Conservation (phyloP, 768 basidiomycete genomes). For the Lentinus brumalis region DNA sequence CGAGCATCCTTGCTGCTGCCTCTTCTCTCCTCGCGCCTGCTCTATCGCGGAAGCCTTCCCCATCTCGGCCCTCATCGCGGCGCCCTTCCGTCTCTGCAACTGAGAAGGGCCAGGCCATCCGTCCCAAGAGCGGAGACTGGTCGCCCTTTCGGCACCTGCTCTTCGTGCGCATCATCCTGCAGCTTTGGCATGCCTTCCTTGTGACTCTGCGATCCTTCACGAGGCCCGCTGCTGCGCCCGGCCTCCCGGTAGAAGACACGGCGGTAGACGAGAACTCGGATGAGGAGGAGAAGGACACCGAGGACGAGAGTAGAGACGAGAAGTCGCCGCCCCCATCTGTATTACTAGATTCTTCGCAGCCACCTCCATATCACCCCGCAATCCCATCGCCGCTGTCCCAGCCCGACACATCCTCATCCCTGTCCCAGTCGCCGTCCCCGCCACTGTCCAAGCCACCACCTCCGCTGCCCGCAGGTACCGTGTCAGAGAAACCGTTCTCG, state of each 20-base stretch:
- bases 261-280: constrained; percentile 32
- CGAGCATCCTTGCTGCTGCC: constrained; percentile 12
- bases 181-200: constrained; percentile 71
- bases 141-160: constrained; percentile 51
- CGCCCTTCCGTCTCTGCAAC: constrained; percentile 29
- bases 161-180: constrained; percentile 68
- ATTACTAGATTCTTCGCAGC: constrained; percentile 25
- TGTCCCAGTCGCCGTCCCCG: constrained; percentile 19
- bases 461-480: constrained; percentile 22
- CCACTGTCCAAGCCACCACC: constrained; percentile 3
- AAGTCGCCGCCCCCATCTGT: constrained; percentile 25
- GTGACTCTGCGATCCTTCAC: constrained; percentile 57
- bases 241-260: constrained; percentile 23
- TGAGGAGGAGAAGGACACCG: constrained; percentile 37
- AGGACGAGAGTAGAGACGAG: constrained; percentile 37
- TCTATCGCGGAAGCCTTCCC: constrained; percentile 13
- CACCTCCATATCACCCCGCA: constrained; percentile 26
- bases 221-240: constrained; percentile 22
- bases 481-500: constrained; percentile 25
- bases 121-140: constrained; percentile 15
- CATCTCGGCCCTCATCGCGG: constrained; percentile 20
- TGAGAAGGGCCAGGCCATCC: constrained; percentile 27
- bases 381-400: constrained; percentile 29
- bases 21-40: constrained; percentile 14
- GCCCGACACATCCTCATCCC: background rate